phyloP scores from a whole-genome alignment of 306 rosid species.

The Purshia tridentata region DNA sequence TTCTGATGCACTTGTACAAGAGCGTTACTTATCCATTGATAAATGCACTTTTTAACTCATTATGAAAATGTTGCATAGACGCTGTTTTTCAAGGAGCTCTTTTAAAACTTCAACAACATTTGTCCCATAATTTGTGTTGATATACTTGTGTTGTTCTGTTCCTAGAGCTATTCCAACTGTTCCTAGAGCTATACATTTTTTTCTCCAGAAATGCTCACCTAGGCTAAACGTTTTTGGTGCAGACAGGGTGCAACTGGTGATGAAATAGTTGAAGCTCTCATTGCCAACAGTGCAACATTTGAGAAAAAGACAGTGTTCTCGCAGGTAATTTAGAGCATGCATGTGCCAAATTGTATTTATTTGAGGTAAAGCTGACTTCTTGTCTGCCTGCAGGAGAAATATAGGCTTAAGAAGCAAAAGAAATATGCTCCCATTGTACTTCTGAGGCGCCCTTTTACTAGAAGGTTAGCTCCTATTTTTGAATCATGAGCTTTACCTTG shows the following conservation, averaged over 20 bases:
- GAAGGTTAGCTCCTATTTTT: slow-evolving; percentile 45
- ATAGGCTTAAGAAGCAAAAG: slow-evolving; percentile 88
- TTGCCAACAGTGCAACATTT: slow-evolving; percentile 87
- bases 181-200: neutral
- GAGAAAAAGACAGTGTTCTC: slow-evolving; percentile 89
- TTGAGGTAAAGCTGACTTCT: slow-evolving; percentile 9
- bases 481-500: neutral
- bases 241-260: slow-evolving; percentile 90
- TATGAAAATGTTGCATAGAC: neutral
- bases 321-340: slow-evolving; percentile 53
- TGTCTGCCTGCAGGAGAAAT: slow-evolving; percentile 68
- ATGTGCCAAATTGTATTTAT: slow-evolving; percentile 10
- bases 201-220: neutral
- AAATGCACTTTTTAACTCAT: neutral
- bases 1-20: neutral
- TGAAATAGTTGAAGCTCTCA: slow-evolving; percentile 88
- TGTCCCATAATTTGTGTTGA: neutral
- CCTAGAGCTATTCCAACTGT: neutral
- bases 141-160: neutral
- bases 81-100: neutral
- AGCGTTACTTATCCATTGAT: too few species aligned
- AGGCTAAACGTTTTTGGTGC: slow-evolving; percentile 18
- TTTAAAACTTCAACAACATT: neutral
- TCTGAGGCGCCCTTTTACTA: slow-evolving; percentile 76
- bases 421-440: slow-evolving; percentile 92